Base-by-base conservation (phyloP, 805 yeast genomes). In the Ascoidea tarda region DNA sequence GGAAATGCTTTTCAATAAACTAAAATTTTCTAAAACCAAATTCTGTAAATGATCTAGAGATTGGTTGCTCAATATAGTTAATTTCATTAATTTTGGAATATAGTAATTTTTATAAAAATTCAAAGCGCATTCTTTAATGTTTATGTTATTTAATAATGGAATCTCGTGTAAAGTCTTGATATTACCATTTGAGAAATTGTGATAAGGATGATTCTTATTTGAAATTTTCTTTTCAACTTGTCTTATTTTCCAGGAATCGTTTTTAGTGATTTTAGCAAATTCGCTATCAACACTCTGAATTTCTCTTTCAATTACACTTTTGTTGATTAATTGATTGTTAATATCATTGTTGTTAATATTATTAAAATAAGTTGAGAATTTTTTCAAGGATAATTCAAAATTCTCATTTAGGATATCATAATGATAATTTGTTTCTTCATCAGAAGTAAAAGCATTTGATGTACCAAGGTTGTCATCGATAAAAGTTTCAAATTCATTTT, bases 211-310 rank as follows among this genome's bases (percentile, higher is more conserved):
- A 0, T 68, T 61, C 1, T 79, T 77, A 64, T 84, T 87, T 16
- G 93, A 74, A 44, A 82, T 70, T 51, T 82, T 75, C 67, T 87
- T 85, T 52, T 87, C 91, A 51, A 91, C 72, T 68, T 91, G 98
- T 61, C 83, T 82, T 50, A 87, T 68, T 61, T 98, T 78, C 97
- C 98, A 90, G 48, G 69, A 63, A 66, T 91, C 99, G 63, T 76
- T 84, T 66, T 91, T 98, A 51, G 93, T 71, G 64, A 93, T 91
- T 69, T 93, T 91, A 66, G 89, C 90, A 70, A 93, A 88, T 69
- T 91, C 99, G 45, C 96, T 86, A 66, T 91, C 96, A 8, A 91
- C 98, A 1, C 98, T 98, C 57, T 81, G 78, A 60, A 91, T 85
- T 67, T 91, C 99, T 53, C 97, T 76, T 62, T 89, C 96, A 63